Conservation (phyloP, 179 eudicot genomes). For the Patellifolia procumbens region DNA sequence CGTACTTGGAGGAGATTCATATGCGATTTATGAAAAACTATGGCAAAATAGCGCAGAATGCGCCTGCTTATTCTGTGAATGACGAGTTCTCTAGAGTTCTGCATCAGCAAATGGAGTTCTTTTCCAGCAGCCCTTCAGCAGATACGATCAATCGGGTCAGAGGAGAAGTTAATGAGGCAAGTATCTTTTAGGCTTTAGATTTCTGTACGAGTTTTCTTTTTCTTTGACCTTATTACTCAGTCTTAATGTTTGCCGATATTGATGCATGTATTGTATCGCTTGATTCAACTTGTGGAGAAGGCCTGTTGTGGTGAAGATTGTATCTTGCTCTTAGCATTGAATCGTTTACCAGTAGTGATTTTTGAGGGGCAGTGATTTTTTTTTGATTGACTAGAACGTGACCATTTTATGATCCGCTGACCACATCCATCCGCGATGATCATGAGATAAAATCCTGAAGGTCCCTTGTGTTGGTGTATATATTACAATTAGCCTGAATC, state of each 20-base stretch:
- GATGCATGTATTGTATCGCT: background rate
- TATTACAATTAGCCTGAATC: background rate
- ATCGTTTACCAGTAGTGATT: background rate
- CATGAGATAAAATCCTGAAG: background rate
- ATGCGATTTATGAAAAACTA: constrained; percentile 96
- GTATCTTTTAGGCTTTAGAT: constrained; percentile 1
- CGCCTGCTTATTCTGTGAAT: constrained; percentile 96
- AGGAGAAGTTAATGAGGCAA: constrained; percentile 97
- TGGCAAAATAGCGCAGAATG: constrained; percentile 70
- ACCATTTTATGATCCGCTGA: background rate
- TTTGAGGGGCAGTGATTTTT: background rate
- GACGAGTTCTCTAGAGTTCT: constrained; percentile 95
- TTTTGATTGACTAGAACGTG: background rate
- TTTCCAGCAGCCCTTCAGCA: constrained; percentile 89
- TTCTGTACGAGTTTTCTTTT: background rate
- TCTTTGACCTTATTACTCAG: background rate
- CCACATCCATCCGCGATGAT: background rate
- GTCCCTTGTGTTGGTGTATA: constrained; percentile 5
- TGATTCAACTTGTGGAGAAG: background rate
- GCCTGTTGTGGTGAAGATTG: background rate
- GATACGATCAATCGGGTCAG: constrained; percentile 88
- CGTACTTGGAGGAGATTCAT: constrained; percentile 92
- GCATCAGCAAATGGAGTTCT: constrained; percentile 96
- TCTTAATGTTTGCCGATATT: background rate
- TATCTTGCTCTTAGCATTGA: background rate